Conservation (phyloP, 768 basidiomycete genomes). For the Panus rudis region DNA sequence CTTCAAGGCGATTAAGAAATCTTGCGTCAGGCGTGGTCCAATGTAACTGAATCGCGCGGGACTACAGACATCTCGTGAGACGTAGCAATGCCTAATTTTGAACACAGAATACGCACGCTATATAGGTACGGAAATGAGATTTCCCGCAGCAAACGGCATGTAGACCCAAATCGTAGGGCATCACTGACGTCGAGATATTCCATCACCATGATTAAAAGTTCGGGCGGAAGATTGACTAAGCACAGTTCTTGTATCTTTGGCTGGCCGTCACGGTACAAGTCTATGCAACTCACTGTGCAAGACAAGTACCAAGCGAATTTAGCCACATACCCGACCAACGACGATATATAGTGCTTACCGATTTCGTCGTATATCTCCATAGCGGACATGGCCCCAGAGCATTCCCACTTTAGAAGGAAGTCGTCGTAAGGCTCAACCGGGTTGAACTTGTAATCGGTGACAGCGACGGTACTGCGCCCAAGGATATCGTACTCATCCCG, state of each 20-base stretch:
- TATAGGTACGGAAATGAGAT: neutral
- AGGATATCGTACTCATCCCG: neutral
- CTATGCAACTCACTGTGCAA: too few relatives aligned
- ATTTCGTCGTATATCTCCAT: neutral
- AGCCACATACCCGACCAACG: neutral
- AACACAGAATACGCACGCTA: constrained; percentile 1
- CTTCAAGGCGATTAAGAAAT: too few relatives aligned
- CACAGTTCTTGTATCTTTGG: neutral
- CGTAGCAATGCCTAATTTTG: too few relatives aligned
- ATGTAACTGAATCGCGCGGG: too few relatives aligned
- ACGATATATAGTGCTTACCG: neutral
- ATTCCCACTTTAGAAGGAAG: neutral
- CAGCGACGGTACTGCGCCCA: too few relatives aligned
- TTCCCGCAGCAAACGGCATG: neutral
- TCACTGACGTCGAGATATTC: too few relatives aligned
- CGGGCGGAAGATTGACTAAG: neutral
- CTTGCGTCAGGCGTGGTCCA: too few relatives aligned
- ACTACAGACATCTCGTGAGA: too few relatives aligned
- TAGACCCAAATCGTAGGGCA: neutral
- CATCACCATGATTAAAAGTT: neutral
- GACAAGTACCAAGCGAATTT: too few relatives aligned
- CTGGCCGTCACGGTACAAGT: too few relatives aligned
- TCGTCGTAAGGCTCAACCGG: neutral
- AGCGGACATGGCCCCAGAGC: neutral
- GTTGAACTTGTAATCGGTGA: neutral